Conservation (phyloP, 164 flowering plant species). For the Buxus sempervirens region DNA sequence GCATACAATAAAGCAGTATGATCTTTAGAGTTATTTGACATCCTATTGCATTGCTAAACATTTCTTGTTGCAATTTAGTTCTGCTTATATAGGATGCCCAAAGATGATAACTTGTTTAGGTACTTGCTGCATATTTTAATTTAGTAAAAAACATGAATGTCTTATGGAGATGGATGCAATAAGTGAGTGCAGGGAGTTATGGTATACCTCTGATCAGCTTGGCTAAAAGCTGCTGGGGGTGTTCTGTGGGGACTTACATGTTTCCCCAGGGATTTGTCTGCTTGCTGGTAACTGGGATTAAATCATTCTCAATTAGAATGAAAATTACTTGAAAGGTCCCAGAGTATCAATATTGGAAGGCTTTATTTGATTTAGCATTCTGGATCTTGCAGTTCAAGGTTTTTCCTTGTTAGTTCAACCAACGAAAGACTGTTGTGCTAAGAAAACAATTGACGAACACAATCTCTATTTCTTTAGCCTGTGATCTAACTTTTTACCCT, state of each 20-base stretch:
- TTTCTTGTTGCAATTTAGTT: neutral
- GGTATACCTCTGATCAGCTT: neutral
- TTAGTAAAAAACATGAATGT: neutral
- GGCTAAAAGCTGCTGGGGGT: neutral
- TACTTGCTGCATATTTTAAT: no score
- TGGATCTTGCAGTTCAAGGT: neutral
- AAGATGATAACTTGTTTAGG: neutral
- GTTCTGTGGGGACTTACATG: neutral
- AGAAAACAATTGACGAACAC: neutral
- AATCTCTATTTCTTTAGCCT: neutral
- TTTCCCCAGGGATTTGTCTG: no score
- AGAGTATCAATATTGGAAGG: neutral
- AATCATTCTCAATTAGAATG: no score
- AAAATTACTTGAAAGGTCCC: no score
- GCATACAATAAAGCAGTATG: constrained; percentile 92
- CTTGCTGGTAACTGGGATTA: no score
- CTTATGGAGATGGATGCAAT: neutral
- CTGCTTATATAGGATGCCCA: neutral
- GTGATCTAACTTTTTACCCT: neutral
- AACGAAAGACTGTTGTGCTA: neutral
- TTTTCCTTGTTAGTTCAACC: neutral
- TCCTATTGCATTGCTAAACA: neutral
- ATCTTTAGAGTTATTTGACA: neutral
- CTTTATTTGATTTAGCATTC: neutral
- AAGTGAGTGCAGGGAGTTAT: no score